Conservation (phyloP, 1,284 basidiomycete species). For the Malassezia caprae region DNA sequence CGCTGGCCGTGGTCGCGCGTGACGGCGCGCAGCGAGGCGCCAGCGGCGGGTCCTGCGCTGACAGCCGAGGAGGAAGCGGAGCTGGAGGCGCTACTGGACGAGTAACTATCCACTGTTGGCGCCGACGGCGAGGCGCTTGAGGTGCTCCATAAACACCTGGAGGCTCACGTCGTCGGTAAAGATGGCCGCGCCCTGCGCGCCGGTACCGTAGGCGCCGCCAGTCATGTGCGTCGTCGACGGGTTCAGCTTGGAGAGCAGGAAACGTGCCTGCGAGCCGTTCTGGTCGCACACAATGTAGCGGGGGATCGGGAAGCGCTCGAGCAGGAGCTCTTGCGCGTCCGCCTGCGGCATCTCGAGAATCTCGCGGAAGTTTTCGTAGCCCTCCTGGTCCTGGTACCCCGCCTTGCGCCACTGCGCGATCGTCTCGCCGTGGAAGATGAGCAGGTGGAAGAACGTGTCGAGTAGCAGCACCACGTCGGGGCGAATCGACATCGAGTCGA, state of each 20-base stretch:
- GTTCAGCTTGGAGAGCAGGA: constrained; percentile 90
- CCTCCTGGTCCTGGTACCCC: constrained; percentile 98
- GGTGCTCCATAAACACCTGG: constrained; percentile 50
- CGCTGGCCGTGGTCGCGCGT: constrained; percentile 19
- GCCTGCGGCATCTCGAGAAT: constrained; percentile 69
- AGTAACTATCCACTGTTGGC: constrained; percentile 31
- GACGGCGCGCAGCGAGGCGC: not conserved
- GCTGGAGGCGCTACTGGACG: constrained; percentile 26
- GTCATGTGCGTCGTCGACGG: constrained; percentile 96
- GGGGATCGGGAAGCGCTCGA: constrained; percentile 91
- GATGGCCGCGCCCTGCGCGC: constrained; percentile 67
- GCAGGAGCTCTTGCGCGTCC: constrained; percentile 68
- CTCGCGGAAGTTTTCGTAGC: constrained; percentile 97
- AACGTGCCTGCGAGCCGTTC: constrained; percentile 91
- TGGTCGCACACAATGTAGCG: constrained; percentile 97
- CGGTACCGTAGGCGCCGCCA: constrained; percentile 54
- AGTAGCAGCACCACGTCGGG: constrained; percentile 93
- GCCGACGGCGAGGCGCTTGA: constrained; percentile 48
- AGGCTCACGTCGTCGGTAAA: constrained; percentile 86
- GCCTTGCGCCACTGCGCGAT: constrained; percentile 96
- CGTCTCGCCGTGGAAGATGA: constrained; percentile 98
- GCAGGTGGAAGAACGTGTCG: constrained; percentile 99
- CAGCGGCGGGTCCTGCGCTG: constrained; percentile 5
- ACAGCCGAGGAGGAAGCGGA: constrained; percentile 39
- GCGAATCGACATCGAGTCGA: constrained; percentile 96